phyloP scores from a whole-genome alignment of 2,329 filamentous ascomycete genomes.

The Ilyonectria mors-panacis region DNA sequence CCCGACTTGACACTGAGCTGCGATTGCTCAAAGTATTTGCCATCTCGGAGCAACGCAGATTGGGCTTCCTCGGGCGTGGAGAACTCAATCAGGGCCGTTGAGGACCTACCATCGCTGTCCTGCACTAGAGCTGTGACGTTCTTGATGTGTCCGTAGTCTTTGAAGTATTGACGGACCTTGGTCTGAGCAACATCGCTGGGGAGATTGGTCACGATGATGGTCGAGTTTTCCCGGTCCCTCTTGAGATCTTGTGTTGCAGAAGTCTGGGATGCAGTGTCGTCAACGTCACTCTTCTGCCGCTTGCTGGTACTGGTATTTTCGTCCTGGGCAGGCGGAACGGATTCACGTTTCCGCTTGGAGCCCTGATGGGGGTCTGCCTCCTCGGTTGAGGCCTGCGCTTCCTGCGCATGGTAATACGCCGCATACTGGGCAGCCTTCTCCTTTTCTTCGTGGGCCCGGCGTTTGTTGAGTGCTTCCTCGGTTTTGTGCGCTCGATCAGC shows the following conservation, averaged over 20 bases:
- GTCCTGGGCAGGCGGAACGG: conserved; percentile 61
- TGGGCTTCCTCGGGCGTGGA: conserved; percentile 83
- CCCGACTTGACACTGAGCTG: conserved; percentile 83
- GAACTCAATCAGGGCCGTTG: conserved; percentile 88
- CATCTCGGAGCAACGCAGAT: conserved; percentile 84
- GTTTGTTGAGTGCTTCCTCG: conserved; percentile 73
- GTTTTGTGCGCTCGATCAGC: conserved; percentile 81
- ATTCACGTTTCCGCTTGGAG: conserved; percentile 83
- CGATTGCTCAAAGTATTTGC: conserved; percentile 82
- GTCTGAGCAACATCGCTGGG: conserved; percentile 78
- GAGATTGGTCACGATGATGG: conserved; percentile 84
- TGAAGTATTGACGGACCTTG: conserved; percentile 90
- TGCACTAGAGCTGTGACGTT: conserved; percentile 76
- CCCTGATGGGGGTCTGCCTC: conserved; percentile 56
- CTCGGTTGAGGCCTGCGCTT: conserved; percentile 36
- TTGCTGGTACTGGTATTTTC: conserved; percentile 71
- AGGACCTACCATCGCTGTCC: conserved; percentile 72
- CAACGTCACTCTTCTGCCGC: conserved; percentile 70
- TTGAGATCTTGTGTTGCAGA: conserved; percentile 63
- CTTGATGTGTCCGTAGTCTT: conserved; percentile 88
- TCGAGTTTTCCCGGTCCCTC: conserved; percentile 92
- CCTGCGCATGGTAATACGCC: conserved; percentile 53
- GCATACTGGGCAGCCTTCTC: conserved; percentile 70
- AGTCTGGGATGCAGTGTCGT: conserved; percentile 45
- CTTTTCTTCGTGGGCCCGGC: conserved; percentile 76